Conservation (phyloP, 805 yeast species). For the Millerozyma acaciae region DNA sequence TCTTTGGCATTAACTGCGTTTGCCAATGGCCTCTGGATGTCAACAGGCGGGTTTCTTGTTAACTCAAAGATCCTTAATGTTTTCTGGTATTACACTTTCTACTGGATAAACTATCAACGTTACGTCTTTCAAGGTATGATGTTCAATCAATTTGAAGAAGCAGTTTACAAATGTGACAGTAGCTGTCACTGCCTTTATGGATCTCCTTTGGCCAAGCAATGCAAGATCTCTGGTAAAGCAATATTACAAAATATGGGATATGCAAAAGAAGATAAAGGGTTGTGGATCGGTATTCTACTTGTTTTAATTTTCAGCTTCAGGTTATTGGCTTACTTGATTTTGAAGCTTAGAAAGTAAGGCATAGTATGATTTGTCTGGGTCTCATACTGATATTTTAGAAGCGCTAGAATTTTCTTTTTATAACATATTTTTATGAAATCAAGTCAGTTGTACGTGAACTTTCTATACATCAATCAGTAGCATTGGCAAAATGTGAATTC, state of each 20-base stretch:
- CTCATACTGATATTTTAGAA: constrained; percentile 27
- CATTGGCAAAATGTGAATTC: too few species aligned
- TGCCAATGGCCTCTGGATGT: constrained; percentile 43
- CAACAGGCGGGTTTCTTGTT: constrained; percentile 40
- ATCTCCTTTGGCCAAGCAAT: constrained; percentile 22
- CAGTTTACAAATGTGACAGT: constrained; percentile 26
- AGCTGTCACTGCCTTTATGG: constrained; percentile 33
- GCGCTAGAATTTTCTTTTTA: too few species aligned
- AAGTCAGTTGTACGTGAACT: too few species aligned
- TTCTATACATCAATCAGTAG: too few species aligned
- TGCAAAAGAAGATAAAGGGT: constrained; percentile 20
- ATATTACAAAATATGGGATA: constrained; percentile 30
- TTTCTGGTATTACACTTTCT: constrained; percentile 40
- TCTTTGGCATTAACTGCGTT: constrained; percentile 39
- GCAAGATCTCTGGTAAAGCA: constrained; percentile 31
- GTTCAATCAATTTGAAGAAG: constrained; percentile 33
- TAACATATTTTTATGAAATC: too few species aligned
- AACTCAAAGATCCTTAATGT: constrained; percentile 27
- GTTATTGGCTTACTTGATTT: constrained; percentile 21
- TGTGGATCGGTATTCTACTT: constrained; percentile 33
- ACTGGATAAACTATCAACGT: constrained; percentile 39
- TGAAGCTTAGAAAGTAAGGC: constrained; percentile 10
- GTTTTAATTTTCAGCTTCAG: constrained; percentile 27
- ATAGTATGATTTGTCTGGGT: constrained; percentile 13
- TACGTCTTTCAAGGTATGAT: constrained; percentile 43